Conservation (phyloP, 108 stramenopile genomes). For the Cyclostephanos tholiformis region DNA sequence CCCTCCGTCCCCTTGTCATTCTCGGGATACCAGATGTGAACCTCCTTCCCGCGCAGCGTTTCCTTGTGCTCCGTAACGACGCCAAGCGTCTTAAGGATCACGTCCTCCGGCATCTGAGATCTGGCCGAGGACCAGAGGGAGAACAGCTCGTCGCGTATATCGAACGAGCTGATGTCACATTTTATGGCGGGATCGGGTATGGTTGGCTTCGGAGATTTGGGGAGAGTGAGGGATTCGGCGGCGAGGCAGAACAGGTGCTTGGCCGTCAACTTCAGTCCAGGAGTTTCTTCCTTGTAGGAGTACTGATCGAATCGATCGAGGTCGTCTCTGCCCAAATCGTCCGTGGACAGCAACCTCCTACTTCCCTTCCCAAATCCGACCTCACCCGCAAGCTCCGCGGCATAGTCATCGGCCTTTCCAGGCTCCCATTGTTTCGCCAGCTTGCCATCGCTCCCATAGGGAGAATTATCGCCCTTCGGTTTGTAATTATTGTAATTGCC, state of each 20-base stretch:
- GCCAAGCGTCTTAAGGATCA: conserved; percentile 54
- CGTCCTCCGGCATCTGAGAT: conserved; percentile 56
- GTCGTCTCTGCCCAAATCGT: conserved; percentile 16
- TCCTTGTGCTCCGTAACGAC: conserved; percentile 54
- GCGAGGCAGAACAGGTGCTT: conserved; percentile 78
- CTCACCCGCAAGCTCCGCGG: conserved; percentile 31
- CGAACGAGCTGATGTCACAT: conserved; percentile 39
- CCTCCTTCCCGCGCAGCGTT: conserved; percentile 44
- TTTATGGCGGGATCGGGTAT: conserved; percentile 31
- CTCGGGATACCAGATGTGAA: conserved; percentile 70
- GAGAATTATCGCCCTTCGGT: conserved; percentile 7
- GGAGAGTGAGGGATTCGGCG: conserved; percentile 52
- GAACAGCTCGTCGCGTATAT: conserved; percentile 59
- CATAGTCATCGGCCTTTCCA: conserved; percentile 34
- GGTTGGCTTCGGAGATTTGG: conserved; percentile 36
- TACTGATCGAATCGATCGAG: conserved; percentile 8
- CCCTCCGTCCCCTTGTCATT: conserved; percentile 60
- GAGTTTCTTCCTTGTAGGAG: not conserved
- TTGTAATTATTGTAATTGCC: conserved; percentile 24
- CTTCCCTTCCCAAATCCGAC: conserved; percentile 8
- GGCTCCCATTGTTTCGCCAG: conserved; percentile 17
- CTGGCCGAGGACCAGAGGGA: conserved; percentile 75
- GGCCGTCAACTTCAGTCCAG: conserved; percentile 48
- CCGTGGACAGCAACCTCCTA: not conserved
- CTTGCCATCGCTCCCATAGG: not conserved